Evolutionary conservation across 306 rosid genomes (phyloP).

Genomic region (Argentina anserina): DNA sequence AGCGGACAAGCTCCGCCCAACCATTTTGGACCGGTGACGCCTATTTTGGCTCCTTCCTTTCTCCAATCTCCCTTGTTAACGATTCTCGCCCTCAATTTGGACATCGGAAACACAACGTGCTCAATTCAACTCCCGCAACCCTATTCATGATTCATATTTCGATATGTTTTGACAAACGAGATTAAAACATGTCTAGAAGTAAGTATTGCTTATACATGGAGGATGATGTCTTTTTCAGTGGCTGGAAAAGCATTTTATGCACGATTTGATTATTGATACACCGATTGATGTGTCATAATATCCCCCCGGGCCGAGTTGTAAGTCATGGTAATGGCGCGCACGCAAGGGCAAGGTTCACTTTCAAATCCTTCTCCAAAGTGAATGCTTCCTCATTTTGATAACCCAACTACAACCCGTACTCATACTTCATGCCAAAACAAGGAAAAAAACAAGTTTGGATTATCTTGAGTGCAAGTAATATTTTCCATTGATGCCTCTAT

Average conservation of each 20-base stretch:
- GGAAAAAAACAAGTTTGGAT: background rate
- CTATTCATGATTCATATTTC: background rate
- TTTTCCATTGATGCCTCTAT: background rate
- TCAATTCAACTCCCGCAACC: background rate
- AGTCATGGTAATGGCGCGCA: background rate
- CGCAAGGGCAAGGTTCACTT: conserved; percentile 10
- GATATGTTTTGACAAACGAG: background rate
- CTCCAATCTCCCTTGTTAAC: background rate
- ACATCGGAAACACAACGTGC: conserved; percentile 43
- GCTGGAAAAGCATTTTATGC: background rate
- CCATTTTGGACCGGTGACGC: conserved; percentile 29
- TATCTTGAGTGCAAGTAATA: background rate
- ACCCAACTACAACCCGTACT: background rate
- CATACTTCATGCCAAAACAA: background rate
- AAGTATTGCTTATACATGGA: background rate
- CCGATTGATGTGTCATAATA: background rate
- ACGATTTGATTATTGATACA: background rate
- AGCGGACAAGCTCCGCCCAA: background rate
- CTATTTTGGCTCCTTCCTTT: conserved; percentile 33
- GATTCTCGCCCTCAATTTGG: background rate
- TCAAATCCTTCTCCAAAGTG: conserved; percentile 5
- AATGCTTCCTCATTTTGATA: background rate
- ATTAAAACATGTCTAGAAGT: background rate
- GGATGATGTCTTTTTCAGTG: background rate
- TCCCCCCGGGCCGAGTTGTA: conserved; percentile 17